These are phyloP conservation scores for Podila horticola DNA, from an alignment of 192 early-diverging fungal genomes.

Conservation along the genomic window DNA sequence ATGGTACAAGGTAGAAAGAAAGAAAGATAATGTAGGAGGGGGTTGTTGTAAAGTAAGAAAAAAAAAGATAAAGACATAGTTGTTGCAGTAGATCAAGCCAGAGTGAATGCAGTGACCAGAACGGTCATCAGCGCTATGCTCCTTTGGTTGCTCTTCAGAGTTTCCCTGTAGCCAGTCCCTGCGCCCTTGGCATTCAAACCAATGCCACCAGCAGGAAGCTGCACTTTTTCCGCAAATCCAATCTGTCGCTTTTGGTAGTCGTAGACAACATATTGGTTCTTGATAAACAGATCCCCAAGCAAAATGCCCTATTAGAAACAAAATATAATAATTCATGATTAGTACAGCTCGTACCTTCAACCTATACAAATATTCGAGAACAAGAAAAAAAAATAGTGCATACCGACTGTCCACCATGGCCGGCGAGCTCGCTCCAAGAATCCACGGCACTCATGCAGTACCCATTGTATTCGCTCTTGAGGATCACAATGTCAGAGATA, in stretches of 20 bases:
- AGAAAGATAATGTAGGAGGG: too few relatives aligned
- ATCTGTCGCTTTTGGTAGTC: constrained; percentile 28
- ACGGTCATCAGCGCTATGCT: too few relatives aligned
- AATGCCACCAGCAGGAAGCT: constrained; percentile 22
- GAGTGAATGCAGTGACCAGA: too few relatives aligned
- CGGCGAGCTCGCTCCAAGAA: constrained; percentile 37
- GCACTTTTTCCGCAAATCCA: constrained; percentile 39
- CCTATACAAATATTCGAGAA: background rate
- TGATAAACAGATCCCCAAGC: constrained; percentile 49
- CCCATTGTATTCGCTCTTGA: constrained; percentile 36
- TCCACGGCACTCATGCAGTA: constrained; percentile 44
- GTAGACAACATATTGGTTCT: constrained; percentile 49
- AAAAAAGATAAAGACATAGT: too few relatives aligned
- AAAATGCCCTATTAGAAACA: constrained; percentile 25
- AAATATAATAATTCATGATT: background rate
- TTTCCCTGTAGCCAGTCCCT: background rate
- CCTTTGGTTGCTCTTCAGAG: background rate
- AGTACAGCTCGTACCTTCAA: background rate
- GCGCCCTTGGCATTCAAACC: constrained; percentile 27
- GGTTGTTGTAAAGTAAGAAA: too few relatives aligned
- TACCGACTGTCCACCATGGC: constrained; percentile 48
- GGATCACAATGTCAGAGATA: constrained; percentile 45
- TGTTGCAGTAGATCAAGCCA: too few relatives aligned
- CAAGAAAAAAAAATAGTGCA: constrained; percentile 2
- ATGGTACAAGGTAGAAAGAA: too few relatives aligned